A percentile compares a stretch with the other conserved stretches of the same genome.
Evolutionary conservation across 83 land plant species (phyloP).

Genomic region (Picea abies): DNA sequence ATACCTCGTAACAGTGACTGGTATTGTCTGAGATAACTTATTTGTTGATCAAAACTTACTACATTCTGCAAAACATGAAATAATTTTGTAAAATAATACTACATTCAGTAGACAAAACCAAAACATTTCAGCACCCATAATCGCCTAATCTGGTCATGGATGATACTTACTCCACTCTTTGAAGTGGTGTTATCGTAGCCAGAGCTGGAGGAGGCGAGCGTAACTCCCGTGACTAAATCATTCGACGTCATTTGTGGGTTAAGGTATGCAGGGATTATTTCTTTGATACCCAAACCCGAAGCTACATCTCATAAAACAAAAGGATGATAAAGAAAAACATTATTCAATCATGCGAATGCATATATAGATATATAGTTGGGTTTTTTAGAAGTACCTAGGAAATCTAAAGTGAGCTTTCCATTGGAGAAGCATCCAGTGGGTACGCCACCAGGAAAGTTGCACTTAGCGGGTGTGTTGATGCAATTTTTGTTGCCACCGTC

Average conservation of each 20-base stretch:
- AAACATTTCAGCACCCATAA: too few relatives aligned
- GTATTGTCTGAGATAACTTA: background rate
- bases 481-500: too few relatives aligned
- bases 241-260: slow-evolving; percentile 14
- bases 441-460: too few relatives aligned
- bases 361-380: too few relatives aligned
- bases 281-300: slow-evolving; percentile 33
- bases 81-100: too few relatives aligned
- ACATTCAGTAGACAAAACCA: background rate
- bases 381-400: too few relatives aligned
- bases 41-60: background rate
- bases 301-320: background rate
- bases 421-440: too few relatives aligned
- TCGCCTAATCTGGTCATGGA: too few relatives aligned
- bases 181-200: slow-evolving; percentile 49
- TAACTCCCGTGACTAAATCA: slow-evolving; percentile 51
- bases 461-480: too few relatives aligned
- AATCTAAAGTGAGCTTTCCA: too few relatives aligned
- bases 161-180: background rate
- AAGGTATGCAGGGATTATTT: slow-evolving; percentile 38
- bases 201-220: slow-evolving; percentile 45
- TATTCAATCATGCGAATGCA: too few relatives aligned
- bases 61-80: background rate
- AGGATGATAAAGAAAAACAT: too few relatives aligned
- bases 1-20: background rate